A percentile compares a stretch with the other conserved stretches of the same genome.
These are phyloP conservation scores for Oenanthe javanica DNA, from an alignment of 140 eudicot genomes.

Conservation along the genomic window DNA sequence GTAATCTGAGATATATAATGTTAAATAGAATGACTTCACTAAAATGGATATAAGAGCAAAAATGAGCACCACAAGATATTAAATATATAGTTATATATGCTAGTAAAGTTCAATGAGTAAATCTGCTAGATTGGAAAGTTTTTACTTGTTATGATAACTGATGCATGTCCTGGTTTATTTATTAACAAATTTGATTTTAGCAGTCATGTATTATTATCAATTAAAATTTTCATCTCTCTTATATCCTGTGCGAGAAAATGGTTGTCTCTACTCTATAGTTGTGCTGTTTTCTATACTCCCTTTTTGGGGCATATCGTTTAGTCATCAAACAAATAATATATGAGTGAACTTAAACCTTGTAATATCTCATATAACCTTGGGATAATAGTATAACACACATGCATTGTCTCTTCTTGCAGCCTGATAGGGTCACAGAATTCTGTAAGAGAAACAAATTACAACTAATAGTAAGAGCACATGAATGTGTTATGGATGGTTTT, in stretches of 20 bases:
- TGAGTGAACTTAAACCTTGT: background rate
- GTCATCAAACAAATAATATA: background rate
- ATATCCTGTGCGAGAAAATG: background rate
- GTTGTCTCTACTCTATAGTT: background rate
- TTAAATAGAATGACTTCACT: background rate
- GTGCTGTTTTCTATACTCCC: background rate
- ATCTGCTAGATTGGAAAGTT: background rate
- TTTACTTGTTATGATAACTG: background rate
- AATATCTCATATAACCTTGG: too few relatives aligned
- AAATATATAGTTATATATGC: background rate
- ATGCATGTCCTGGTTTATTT: background rate
- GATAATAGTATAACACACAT: background rate
- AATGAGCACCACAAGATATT: background rate
- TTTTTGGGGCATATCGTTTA: background rate
- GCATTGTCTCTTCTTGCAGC: slow-evolving; percentile 48
- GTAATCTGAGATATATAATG: background rate
- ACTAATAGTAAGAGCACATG: slow-evolving; percentile 95
- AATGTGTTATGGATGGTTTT: slow-evolving; percentile 97
- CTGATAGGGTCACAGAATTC: slow-evolving; percentile 91
- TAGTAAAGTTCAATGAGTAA: background rate
- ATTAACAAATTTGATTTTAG: background rate
- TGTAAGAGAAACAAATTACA: slow-evolving; percentile 91
- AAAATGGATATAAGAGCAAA: background rate
- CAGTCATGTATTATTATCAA: background rate
- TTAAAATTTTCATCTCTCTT: too few relatives aligned